Conservation (phyloP, 2,329 filamentous ascomycete genomes). For the Fonsecaea monophora region DNA sequence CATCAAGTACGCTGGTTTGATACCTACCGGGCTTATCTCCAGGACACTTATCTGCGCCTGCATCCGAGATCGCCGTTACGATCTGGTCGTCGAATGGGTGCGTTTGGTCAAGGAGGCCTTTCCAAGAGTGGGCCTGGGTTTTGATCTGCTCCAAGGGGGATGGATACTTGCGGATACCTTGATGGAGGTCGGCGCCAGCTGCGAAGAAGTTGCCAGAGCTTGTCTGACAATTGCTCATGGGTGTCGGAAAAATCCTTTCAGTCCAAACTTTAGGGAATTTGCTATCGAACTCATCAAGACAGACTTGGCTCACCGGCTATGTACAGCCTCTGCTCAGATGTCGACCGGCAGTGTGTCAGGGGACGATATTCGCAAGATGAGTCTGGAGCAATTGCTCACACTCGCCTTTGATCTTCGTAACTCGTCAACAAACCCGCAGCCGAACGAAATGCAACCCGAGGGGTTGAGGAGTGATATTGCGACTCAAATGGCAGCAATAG, state of each 20-base stretch:
- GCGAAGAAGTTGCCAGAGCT: conserved; percentile 30
- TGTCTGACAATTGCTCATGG: conserved; percentile 31
- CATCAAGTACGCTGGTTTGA: conserved; percentile 34
- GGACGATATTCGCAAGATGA: conserved; percentile 18
- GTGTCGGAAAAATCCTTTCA: conserved; percentile 31
- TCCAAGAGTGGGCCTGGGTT: conserved; percentile 24
- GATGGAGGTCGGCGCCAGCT: conserved; percentile 29
- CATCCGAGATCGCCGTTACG: conserved; percentile 31
- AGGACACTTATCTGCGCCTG: conserved; percentile 31
- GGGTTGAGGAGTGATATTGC: conserved; percentile 22
- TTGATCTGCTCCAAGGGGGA: conserved; percentile 13
- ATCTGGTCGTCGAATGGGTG: conserved; percentile 31
- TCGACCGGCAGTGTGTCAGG: not conserved
- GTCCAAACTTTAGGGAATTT: conserved; percentile 21
- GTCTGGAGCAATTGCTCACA: conserved; percentile 20
- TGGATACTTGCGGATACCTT: conserved; percentile 30
- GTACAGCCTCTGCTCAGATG: conserved; percentile 5
- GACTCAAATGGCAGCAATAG: conserved; percentile 26
- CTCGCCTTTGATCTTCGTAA: conserved; percentile 21
- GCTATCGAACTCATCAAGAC: conserved; percentile 25
- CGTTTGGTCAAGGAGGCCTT: conserved; percentile 28
- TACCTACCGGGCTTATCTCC: conserved; percentile 28
- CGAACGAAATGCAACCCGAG: not conserved
- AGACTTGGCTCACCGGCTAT: conserved; percentile 25
- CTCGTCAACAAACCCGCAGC: not conserved